Evolutionary conservation across 305 asterid species (phyloP).

Genomic region (Nicotiana rustica): DNA sequence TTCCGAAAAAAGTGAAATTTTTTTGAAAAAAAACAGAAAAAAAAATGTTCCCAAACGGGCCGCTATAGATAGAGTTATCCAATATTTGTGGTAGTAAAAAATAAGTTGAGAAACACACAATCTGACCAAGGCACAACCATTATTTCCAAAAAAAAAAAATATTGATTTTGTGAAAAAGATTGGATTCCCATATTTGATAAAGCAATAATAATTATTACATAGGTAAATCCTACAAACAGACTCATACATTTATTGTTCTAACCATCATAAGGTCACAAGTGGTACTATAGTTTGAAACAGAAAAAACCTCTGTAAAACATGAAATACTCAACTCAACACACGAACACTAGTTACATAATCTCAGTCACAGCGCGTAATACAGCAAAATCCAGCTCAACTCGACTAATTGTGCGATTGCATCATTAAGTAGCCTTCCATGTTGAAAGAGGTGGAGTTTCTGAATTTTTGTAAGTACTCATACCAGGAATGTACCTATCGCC

Average conservation of each 20-base stretch:
- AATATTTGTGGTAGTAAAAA: background rate
- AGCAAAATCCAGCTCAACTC: background rate
- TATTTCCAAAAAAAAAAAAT: too few species aligned
- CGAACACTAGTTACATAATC: background rate
- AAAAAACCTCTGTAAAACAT: background rate
- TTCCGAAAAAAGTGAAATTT: too few species aligned
- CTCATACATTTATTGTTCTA: background rate
- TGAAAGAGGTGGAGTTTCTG: slow-evolving; percentile 42
- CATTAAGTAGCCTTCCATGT: slow-evolving; percentile 33
- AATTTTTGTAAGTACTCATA: slow-evolving; percentile 26
- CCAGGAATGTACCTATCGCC: slow-evolving; percentile 40
- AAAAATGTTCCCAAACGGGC: too few species aligned
- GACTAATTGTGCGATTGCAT: background rate
- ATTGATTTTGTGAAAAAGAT: background rate
- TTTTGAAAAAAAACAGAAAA: too few species aligned
- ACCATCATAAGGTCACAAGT: background rate
- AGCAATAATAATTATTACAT: background rate
- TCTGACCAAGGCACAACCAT: background rate
- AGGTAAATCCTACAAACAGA: background rate
- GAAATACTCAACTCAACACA: background rate
- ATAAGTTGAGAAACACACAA: too few species aligned
- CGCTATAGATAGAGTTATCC: too few species aligned
- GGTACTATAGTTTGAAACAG: background rate
- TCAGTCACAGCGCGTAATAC: background rate
- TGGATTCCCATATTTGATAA: background rate